Evolutionary conservation across 495 filamentous ascomycete genomes (phyloP).

Genomic region (Extremus antarcticus): DNA sequence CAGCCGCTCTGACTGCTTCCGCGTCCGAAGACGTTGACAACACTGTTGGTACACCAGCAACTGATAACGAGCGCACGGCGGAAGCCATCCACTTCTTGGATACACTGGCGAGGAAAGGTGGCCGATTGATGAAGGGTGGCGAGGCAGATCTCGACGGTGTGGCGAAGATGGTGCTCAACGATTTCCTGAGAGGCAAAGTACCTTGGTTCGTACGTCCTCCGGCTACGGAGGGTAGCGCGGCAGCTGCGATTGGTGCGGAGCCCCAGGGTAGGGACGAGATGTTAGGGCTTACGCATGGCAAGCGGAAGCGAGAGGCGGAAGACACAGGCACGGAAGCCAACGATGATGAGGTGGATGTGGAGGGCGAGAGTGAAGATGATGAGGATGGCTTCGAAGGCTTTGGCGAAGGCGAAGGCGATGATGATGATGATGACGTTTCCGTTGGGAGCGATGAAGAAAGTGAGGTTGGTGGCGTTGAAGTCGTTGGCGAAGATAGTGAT

Average conservation of each 20-base stretch:
- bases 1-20: too few relatives aligned
- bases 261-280: conserved; percentile 36
- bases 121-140: conserved; percentile 73
- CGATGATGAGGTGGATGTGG: conserved; percentile 15
- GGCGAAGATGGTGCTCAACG: conserved; percentile 90
- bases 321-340: conserved; percentile 2
- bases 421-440: not conserved
- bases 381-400: conserved; percentile 14
- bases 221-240: conserved; percentile 39
- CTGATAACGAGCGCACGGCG: conserved; percentile 23
- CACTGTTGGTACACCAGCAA: conserved; percentile 5
- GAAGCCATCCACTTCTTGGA: conserved; percentile 76
- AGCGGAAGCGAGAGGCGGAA: conserved; percentile 18
- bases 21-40: not conserved
- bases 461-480: not conserved
- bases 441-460: not conserved
- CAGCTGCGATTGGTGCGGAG: conserved; percentile 19
- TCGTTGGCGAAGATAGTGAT: not conserved
- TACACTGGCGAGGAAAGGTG: conserved; percentile 74
- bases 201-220: conserved; percentile 91
- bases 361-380: conserved; percentile 20
- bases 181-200: conserved; percentile 87
- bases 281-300: conserved; percentile 17
- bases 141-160: conserved; percentile 89
- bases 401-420: conserved; percentile 5